phyloP scores from a whole-genome alignment of 2,329 filamentous ascomycete species.

The Aureobasidium sp. region DNA sequence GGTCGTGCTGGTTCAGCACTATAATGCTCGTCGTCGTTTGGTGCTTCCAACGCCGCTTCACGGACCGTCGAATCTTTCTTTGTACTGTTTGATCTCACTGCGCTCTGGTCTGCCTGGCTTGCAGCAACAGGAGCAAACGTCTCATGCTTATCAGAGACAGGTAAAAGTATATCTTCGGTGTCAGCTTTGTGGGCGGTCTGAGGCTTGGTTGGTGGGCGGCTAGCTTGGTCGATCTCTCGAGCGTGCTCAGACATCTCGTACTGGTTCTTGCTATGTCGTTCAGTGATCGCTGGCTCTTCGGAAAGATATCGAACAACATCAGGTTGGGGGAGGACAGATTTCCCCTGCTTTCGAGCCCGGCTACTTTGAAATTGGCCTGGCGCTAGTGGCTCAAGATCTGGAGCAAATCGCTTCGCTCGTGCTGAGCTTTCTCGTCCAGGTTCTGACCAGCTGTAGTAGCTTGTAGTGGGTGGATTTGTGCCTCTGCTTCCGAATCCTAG shows the following conservation, averaged over 20 bases:
- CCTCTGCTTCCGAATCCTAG: slow-evolving; percentile 30
- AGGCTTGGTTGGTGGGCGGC: not conserved
- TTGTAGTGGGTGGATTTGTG: slow-evolving; percentile 17
- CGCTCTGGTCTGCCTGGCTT: not conserved
- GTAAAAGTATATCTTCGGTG: too few species aligned
- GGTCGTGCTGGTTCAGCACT: not conserved
- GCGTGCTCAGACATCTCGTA: not conserved
- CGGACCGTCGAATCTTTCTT: not conserved
- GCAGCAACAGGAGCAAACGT: not conserved
- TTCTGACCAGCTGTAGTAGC: slow-evolving; percentile 17
- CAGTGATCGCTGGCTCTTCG: not conserved
- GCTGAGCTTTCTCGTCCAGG: not conserved
- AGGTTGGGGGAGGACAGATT: not conserved
- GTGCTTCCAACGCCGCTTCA: not conserved
- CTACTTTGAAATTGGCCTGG: not conserved
- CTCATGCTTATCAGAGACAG: not conserved
- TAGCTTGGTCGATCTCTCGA: not conserved
- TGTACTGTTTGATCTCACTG: not conserved
- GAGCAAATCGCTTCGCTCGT: not conserved
- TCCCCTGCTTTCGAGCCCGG: not conserved
- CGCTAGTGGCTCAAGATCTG: not conserved
- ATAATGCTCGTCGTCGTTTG: not conserved
- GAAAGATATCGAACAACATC: not conserved
- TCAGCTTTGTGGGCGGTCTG: too few species aligned
- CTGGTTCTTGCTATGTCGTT: not conserved